Evolutionary conservation across 768 basidiomycete species (phyloP).

Genomic region (Naganishia vishniacii): DNA sequence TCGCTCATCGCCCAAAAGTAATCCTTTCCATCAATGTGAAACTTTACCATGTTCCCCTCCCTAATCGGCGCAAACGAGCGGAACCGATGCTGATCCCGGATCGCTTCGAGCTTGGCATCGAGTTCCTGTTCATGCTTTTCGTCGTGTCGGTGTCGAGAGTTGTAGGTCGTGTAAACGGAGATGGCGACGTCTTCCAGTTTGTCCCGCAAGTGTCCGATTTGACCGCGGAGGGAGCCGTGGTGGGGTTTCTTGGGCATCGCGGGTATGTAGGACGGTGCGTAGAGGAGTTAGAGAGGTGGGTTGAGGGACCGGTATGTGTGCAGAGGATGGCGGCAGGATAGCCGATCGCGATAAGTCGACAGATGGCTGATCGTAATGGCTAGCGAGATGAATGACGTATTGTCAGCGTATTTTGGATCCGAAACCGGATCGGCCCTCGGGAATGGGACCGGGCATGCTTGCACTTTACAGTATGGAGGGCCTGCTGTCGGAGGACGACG

Average conservation of each 20-base stretch:
- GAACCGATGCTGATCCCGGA: conserved; percentile 75
- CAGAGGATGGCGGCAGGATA: too few species aligned
- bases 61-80: conserved; percentile 73
- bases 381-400: too few species aligned
- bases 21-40: conserved; percentile 59
- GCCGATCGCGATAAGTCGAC: too few species aligned
- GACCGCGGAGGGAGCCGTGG: conserved; percentile 5
- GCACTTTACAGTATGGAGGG: too few species aligned
- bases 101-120: conserved; percentile 60
- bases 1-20: conserved; percentile 94
- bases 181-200: conserved; percentile 20
- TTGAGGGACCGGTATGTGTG: too few species aligned
- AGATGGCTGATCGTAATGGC: too few species aligned
- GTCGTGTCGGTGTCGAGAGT: conserved; percentile 25
- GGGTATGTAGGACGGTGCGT: not conserved
- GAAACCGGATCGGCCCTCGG: too few species aligned
- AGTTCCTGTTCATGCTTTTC: conserved; percentile 27
- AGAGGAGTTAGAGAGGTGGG: too few species aligned
- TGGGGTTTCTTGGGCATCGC: not conserved
- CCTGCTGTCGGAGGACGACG: too few species aligned
- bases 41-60: conserved; percentile 70
- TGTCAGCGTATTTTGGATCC: too few species aligned
- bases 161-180: conserved; percentile 19
- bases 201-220: conserved; percentile 14
- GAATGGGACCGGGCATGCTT: too few species aligned